These are phyloP conservation scores for Urtica urens DNA, from an alignment of 306 rosid species.

Conservation along the genomic window DNA sequence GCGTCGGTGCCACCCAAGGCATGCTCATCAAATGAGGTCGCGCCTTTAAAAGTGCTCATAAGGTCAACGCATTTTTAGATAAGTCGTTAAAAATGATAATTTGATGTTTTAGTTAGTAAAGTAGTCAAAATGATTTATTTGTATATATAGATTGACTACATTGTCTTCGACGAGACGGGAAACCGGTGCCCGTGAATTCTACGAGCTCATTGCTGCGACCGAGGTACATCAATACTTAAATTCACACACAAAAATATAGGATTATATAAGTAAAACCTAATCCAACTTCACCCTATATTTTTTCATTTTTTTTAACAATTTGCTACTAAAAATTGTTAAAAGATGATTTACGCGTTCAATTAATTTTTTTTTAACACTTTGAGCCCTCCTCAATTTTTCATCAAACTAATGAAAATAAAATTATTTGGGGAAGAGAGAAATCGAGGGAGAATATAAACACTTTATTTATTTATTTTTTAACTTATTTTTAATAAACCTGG, in stretches of 20 bases:
- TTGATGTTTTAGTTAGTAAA: neutral
- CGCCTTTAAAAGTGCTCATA: slow-evolving; percentile 60
- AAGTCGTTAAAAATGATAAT: too few species aligned
- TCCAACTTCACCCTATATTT: neutral
- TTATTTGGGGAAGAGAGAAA: too few species aligned
- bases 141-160: slow-evolving; percentile 44
- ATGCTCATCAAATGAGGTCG: slow-evolving; percentile 66
- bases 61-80: slow-evolving; percentile 21
- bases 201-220: slow-evolving; percentile 48
- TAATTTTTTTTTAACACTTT: too few species aligned
- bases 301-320: too few species aligned
- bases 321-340: too few species aligned
- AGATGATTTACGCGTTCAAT: too few species aligned
- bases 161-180: slow-evolving; percentile 67
- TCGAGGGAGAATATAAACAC: too few species aligned
- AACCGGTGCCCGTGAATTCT: slow-evolving; percentile 60
- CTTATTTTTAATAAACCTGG: too few species aligned
- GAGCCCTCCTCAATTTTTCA: too few species aligned
- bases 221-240: slow-evolving; percentile 27
- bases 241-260: neutral
- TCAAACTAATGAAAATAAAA: too few species aligned
- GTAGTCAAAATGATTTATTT: too few species aligned
- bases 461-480: too few species aligned
- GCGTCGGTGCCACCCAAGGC: slow-evolving; percentile 75
- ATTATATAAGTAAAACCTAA: neutral